Evolutionary conservation across 2,329 filamentous ascomycete genomes (phyloP).

Genomic region (Ophiocordyceps polyrhachis-furcata): DNA sequence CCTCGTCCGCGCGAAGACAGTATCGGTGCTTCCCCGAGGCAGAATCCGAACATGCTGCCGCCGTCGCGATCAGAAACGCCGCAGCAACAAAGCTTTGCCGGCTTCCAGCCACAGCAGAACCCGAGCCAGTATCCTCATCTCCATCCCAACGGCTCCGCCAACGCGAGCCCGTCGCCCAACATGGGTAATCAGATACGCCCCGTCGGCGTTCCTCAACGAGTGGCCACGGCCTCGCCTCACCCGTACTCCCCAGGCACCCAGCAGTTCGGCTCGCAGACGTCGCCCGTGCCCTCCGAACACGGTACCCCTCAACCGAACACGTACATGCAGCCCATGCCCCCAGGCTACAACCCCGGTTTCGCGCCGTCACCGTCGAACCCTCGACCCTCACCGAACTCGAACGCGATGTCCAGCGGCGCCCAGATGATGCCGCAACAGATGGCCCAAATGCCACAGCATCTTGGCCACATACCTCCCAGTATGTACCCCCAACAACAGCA

Average conservation of each 20-base stretch:
- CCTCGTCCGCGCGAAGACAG: slow-evolving; percentile 68
- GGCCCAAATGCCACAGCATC: slow-evolving; percentile 25
- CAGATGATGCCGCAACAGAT: slow-evolving; percentile 38
- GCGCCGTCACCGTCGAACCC: slow-evolving; percentile 36
- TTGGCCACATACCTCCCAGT: slow-evolving; percentile 27
- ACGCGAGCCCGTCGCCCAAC: slow-evolving; percentile 82
- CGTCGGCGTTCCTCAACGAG: slow-evolving; percentile 55
- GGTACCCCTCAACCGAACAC: slow-evolving; percentile 55
- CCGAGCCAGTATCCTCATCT: slow-evolving; percentile 63
- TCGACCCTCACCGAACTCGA: slow-evolving; percentile 34
- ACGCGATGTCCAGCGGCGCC: slow-evolving; percentile 24
- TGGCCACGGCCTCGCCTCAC: slow-evolving; percentile 83
- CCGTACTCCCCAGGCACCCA: slow-evolving; percentile 66
- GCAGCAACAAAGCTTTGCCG: slow-evolving; percentile 54
- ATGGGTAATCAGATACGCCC: slow-evolving; percentile 65
- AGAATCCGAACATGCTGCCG: slow-evolving; percentile 53
- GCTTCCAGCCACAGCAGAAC: slow-evolving; percentile 47
- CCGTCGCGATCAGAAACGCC: slow-evolving; percentile 86
- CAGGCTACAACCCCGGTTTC: slow-evolving; percentile 39
- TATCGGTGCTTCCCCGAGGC: slow-evolving; percentile 63
- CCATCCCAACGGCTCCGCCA: slow-evolving; percentile 59
- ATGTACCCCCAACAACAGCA: slow-evolving; percentile 23
- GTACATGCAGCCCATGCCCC: slow-evolving; percentile 45
- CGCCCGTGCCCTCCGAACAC: slow-evolving; percentile 60
- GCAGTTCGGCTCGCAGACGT: slow-evolving; percentile 50